These are phyloP conservation scores for Hibiscus tridactylites DNA, from an alignment of 345 rosid genomes.

Conservation along the genomic window DNA sequence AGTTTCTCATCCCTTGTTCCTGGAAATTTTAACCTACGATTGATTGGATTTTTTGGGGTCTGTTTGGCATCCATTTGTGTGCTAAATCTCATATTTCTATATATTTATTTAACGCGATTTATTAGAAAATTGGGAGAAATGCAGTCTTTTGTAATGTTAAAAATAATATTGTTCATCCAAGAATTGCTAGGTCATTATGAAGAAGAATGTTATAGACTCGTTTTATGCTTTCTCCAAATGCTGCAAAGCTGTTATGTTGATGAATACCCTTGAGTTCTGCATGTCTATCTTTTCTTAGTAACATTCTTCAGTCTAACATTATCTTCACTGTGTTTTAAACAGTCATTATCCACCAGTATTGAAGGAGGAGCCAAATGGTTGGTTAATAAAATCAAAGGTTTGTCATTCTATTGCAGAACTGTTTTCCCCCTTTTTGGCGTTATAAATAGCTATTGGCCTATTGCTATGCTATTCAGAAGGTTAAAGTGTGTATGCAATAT, in stretches of 20 bases:
- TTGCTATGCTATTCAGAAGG: background rate
- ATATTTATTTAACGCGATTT: background rate
- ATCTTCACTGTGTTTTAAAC: background rate
- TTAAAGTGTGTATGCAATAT: background rate
- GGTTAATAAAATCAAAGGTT: slow-evolving; percentile 91
- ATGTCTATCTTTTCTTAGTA: background rate
- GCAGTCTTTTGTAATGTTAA: background rate
- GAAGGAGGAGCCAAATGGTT: slow-evolving; percentile 91
- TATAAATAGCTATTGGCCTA: background rate
- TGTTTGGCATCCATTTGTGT: background rate
- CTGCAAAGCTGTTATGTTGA: background rate
- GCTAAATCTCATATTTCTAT: background rate
- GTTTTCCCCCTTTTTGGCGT: background rate
- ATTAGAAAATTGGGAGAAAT: background rate
- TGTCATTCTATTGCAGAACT: background rate
- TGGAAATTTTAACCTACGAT: background rate
- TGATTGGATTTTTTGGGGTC: background rate
- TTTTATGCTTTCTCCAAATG: background rate
- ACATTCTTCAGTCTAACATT: background rate
- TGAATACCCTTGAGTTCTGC: background rate
- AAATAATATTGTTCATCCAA: background rate
- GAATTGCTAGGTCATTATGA: background rate
- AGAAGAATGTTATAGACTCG: background rate
- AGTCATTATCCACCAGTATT: slow-evolving; percentile 33
- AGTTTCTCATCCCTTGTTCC: background rate